Conservation (phyloP, 176 grass and related monocot genomes). For the Oryza longistaminata region DNA sequence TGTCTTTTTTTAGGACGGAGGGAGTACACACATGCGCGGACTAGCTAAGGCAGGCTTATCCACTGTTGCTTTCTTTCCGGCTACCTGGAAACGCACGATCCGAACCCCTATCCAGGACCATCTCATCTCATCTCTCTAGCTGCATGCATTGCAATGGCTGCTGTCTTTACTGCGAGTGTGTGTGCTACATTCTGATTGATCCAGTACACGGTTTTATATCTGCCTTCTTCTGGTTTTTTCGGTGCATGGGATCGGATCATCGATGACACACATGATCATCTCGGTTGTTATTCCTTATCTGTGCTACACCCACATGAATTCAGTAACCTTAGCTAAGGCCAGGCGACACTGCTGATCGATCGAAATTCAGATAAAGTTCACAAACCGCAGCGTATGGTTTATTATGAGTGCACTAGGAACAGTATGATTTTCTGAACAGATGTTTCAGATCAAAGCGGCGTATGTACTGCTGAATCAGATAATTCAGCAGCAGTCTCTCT, state of each 20-base stretch:
- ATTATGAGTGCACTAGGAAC: too few species aligned
- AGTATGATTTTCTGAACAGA: not conserved
- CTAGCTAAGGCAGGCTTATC: not conserved
- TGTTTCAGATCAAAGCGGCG: too few species aligned
- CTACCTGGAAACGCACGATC: not conserved
- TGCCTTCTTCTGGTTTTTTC: not conserved
- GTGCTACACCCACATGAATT: too few species aligned
- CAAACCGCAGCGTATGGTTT: not conserved
- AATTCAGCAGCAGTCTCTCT: not conserved
- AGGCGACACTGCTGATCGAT: not conserved
- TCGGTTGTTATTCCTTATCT: not conserved
- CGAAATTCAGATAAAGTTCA: not conserved
- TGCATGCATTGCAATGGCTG: too few species aligned
- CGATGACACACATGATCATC: not conserved
- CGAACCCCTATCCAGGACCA: not conserved
- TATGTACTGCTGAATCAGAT: not conserved
- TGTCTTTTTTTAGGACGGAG: too few species aligned
- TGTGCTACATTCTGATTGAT: not conserved
- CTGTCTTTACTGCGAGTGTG: not conserved
- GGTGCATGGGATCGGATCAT: not conserved
- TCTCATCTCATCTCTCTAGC: not conserved
- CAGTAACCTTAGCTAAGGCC: too few species aligned
- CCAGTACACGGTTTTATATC: not conserved
- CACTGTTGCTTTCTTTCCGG: not conserved
- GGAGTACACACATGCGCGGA: too few species aligned